Percentiles rank a stretch among this genome's conserved stretches.
Evolutionary conservation across 306 rosid genomes (phyloP).

Genomic region (Cucumis melo): DNA sequence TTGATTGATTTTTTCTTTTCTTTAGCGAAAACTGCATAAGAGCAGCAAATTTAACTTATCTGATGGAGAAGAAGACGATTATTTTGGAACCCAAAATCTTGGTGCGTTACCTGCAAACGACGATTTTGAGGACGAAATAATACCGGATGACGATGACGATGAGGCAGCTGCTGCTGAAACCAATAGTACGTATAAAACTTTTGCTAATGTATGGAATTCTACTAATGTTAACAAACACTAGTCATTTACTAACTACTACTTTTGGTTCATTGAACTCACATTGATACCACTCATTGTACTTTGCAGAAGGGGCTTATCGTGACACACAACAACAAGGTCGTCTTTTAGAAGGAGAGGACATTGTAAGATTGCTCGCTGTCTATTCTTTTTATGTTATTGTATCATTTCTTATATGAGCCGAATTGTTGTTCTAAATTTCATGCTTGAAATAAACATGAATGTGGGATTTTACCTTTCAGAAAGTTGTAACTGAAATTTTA

Average conservation of each 20-base stretch:
- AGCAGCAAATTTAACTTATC: conserved; percentile 69
- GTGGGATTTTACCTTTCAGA: background rate
- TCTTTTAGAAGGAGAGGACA: conserved; percentile 32
- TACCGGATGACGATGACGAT: conserved; percentile 27
- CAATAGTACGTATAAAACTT: conserved; percentile 9
- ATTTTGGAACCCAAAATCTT: conserved; percentile 30
- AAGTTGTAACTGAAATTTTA: background rate
- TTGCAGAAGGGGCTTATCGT: conserved; percentile 2
- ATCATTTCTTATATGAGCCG: background rate
- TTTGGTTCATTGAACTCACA: background rate
- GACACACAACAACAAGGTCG: conserved; percentile 15
- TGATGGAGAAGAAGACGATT: conserved; percentile 63
- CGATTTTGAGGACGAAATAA: conserved; percentile 64
- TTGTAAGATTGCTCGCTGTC: conserved; percentile 19
- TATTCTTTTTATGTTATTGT: background rate
- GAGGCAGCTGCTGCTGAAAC: conserved; percentile 7
- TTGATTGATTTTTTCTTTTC: background rate
- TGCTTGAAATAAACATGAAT: background rate
- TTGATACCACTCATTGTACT: background rate
- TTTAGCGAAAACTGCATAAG: conserved; percentile 53
- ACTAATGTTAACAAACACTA: background rate
- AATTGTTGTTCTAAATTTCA: background rate
- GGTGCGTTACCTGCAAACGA: conserved; percentile 48
- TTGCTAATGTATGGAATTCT: background rate
- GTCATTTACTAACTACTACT: background rate